These are phyloP conservation scores for Penicillium sp. DNA, from an alignment of 2,329 filamentous ascomycete species.

Conservation along the genomic window DNA sequence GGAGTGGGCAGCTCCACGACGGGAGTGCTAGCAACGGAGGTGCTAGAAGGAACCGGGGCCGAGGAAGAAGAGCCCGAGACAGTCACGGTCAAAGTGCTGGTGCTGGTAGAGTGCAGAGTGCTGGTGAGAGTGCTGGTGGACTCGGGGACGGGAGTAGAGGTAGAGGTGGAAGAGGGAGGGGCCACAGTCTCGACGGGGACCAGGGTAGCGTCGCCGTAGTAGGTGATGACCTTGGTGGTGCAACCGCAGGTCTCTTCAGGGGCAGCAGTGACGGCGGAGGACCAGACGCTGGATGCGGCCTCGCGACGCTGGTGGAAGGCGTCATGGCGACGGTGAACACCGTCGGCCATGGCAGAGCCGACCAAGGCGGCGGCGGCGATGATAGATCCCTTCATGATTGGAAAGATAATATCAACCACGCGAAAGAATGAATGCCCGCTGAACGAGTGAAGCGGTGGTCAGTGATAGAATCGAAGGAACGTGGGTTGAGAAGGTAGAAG, in stretches of 20 bases:
- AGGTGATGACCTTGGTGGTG: conserved; percentile 71
- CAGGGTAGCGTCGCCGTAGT: conserved; percentile 62
- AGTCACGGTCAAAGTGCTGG: conserved; percentile 36
- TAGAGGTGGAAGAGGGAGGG: conserved; percentile 6
- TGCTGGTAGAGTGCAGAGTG: conserved; percentile 41
- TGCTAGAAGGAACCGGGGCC: conserved; percentile 16
- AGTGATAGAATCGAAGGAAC: conserved; percentile 5
- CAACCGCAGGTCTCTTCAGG: conserved; percentile 60
- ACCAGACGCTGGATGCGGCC: conserved; percentile 18
- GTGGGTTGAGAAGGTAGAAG: conserved; percentile 15
- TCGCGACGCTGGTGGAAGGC: conserved; percentile 58
- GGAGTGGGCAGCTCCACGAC: conserved; percentile 45
- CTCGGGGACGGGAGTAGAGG: conserved; percentile 24
- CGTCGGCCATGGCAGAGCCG: conserved; percentile 55
- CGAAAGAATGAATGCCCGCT: conserved; percentile 72
- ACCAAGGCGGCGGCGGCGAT: conserved; percentile 55
- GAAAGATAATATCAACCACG: conserved; percentile 12
- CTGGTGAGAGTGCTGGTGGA: conserved; percentile 20
- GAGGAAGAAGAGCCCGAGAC: conserved; percentile 20
- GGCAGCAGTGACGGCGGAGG: neutral
- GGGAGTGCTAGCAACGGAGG: conserved; percentile 14
- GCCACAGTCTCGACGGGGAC: conserved; percentile 34
- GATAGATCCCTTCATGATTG: conserved; percentile 74
- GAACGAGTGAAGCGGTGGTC: conserved; percentile 57
- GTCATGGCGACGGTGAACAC: conserved; percentile 54